Conservation (phyloP, 2,329 filamentous ascomycete genomes). For the Diaporthe vexans region DNA sequence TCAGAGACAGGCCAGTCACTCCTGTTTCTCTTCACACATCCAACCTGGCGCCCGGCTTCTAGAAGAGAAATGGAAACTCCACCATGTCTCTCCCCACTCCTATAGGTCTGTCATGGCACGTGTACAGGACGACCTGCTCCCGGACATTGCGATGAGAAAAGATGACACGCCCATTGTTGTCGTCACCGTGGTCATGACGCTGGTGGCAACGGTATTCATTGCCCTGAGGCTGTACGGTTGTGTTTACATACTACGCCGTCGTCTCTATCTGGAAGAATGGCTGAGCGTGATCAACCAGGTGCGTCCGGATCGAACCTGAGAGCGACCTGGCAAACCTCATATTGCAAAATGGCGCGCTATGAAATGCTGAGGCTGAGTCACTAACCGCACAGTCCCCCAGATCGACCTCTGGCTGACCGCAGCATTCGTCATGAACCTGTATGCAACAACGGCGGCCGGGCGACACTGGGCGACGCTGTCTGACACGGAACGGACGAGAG, state of each 20-base stretch:
- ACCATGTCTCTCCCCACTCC: not conserved
- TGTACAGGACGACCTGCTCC: not conserved
- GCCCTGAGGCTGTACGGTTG: not conserved
- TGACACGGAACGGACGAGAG: not conserved
- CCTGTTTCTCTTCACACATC: not conserved
- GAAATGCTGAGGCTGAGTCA: no score
- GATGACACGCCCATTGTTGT: not conserved
- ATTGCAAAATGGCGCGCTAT: no score
- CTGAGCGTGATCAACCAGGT: conserved; percentile 27
- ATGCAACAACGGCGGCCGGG: not conserved
- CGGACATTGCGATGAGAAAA: not conserved
- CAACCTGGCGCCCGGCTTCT: not conserved
- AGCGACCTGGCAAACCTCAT: not conserved
- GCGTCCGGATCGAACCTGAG: not conserved
- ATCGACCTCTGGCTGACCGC: conserved; percentile 16
- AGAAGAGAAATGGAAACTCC: not conserved
- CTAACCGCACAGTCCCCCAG: not conserved
- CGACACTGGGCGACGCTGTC: conserved; percentile 3
- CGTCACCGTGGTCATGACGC: conserved; percentile 8
- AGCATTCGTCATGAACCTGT: conserved; percentile 8
- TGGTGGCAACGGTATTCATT: conserved; percentile 3
- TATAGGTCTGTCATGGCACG: not conserved
- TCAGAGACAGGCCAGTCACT: not conserved
- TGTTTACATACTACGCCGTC: not conserved
- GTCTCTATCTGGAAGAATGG: conserved; percentile 17